Percentiles rank a stretch among this genome's conserved stretches.
Conservation (phyloP, 306 rosid species). For the Malus sieversii region DNA sequence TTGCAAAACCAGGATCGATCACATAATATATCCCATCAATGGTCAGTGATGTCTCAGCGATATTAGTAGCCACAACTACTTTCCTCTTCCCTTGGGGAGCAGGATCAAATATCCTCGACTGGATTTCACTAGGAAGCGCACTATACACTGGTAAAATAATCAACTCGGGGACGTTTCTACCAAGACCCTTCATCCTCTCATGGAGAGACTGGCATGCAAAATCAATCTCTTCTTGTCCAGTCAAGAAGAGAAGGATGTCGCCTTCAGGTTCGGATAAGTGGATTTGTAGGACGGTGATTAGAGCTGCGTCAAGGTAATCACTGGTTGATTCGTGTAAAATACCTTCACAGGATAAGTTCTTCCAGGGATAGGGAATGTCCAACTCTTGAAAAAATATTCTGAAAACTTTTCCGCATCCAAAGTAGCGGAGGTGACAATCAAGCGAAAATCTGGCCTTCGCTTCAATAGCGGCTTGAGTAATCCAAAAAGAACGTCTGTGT, state of each 20-base stretch:
- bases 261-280: conserved; percentile 87
- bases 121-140: conserved; percentile 88
- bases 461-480: conserved; percentile 47
- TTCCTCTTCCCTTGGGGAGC: conserved; percentile 82
- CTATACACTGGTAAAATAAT: conserved; percentile 79
- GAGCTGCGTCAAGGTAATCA: conserved; percentile 69
- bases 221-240: conserved; percentile 87
- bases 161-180: conserved; percentile 67
- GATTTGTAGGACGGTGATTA: conserved; percentile 70
- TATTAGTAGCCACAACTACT: conserved; percentile 82
- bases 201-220: conserved; percentile 78
- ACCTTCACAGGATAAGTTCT: conserved; percentile 75
- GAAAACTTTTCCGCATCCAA: conserved; percentile 71
- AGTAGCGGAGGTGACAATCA: conserved; percentile 63
- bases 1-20: conserved; percentile 60
- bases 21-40: conserved; percentile 59
- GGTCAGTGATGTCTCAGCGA: conserved; percentile 82
- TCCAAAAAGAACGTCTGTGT: conserved; percentile 49
- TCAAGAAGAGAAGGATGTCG: conserved; percentile 74
- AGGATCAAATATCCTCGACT: conserved; percentile 74
- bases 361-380: conserved; percentile 73
- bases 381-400: conserved; percentile 69
- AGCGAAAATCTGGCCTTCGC: conserved; percentile 66
- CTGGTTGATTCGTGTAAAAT: conserved; percentile 71
- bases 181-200: conserved; percentile 78